A percentile compares a stretch with the other conserved stretches of the same genome.
Evolutionary conservation across 768 basidiomycete genomes (phyloP).

Genomic region (Boletus rubroflammeus): DNA sequence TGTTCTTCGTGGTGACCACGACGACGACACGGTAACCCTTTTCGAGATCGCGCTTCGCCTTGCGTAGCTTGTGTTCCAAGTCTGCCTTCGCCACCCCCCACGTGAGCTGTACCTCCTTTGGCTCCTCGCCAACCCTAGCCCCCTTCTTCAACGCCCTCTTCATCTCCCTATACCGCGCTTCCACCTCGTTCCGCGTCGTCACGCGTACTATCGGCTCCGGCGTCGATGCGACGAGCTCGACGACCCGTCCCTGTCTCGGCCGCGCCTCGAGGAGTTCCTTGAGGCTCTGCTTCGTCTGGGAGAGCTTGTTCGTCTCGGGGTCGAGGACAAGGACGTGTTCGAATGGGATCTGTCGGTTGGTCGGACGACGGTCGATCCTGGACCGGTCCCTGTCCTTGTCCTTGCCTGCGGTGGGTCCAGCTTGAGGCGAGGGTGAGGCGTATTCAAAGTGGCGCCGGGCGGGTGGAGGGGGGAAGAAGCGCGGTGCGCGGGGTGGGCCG

Average conservation of each 20-base stretch:
- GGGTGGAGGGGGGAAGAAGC: constrained; percentile 4
- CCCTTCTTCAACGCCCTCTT: constrained; percentile 35
- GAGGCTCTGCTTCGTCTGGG: constrained; percentile 33
- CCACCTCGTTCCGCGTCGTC: constrained; percentile 42
- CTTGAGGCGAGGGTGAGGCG: background rate
- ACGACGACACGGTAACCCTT: constrained; percentile 59
- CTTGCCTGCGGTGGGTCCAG: background rate
- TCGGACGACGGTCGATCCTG: constrained; percentile 7
- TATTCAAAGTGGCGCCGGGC: constrained; percentile 13
- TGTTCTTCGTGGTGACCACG: constrained; percentile 49
- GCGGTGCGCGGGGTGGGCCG: background rate
- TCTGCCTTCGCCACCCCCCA: constrained; percentile 64
- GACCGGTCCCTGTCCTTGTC: background rate
- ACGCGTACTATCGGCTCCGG: constrained; percentile 62
- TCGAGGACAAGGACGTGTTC: constrained; percentile 46
- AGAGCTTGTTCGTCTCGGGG: constrained; percentile 40
- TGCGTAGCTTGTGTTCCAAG: constrained; percentile 60
- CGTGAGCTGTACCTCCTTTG: constrained; percentile 70
- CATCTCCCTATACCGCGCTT: constrained; percentile 36
- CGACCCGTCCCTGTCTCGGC: constrained; percentile 12
- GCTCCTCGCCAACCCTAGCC: constrained; percentile 27
- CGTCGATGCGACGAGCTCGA: constrained; percentile 51
- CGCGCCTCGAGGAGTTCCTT: constrained; percentile 42
- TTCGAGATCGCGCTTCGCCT: constrained; percentile 53
- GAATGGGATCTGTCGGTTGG: constrained; percentile 43